A percentile compares a stretch with the other conserved stretches of the same genome.
phyloP scores from a whole-genome alignment of 176 grass and related monocot genomes.

The Lolium rigidum region DNA sequence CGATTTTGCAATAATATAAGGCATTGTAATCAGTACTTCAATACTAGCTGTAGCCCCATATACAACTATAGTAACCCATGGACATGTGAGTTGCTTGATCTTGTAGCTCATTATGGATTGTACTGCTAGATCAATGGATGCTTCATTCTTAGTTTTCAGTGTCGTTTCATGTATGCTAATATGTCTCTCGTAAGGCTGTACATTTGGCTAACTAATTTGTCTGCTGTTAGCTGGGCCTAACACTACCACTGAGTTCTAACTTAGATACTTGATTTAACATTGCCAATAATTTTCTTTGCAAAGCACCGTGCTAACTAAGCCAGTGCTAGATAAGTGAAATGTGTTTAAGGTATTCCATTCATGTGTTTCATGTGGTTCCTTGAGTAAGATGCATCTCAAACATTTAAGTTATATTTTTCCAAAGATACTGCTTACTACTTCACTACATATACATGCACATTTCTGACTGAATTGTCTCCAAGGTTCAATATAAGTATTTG shows the following conservation, averaged over 20 bases:
- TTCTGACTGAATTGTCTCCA: not conserved
- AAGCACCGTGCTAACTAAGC: not conserved
- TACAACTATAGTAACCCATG: not conserved
- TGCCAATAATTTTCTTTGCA: not conserved
- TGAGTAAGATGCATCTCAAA: not conserved
- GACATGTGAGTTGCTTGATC: not conserved
- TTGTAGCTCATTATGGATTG: not conserved
- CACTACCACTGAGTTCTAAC: not conserved
- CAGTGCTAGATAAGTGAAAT: not conserved
- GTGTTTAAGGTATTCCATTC: not conserved
- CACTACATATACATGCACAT: not conserved
- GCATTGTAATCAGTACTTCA: not conserved
- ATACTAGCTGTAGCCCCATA: not conserved
- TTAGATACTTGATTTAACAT: not conserved
- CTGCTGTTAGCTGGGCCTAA: not conserved
- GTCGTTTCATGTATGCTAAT: not conserved
- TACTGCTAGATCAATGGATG: not conserved
- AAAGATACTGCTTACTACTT: not conserved
- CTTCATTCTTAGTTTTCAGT: not conserved
- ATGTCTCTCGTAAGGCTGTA: not conserved
- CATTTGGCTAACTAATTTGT: not conserved
- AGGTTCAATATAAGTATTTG: not conserved
- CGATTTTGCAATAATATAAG: not conserved
- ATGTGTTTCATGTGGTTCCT: not conserved
- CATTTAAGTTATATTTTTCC: not conserved